These are phyloP conservation scores for Phaeosphaeriaceae sp. DNA, from an alignment of 2,329 filamentous ascomycete species.

Conservation along the genomic window DNA sequence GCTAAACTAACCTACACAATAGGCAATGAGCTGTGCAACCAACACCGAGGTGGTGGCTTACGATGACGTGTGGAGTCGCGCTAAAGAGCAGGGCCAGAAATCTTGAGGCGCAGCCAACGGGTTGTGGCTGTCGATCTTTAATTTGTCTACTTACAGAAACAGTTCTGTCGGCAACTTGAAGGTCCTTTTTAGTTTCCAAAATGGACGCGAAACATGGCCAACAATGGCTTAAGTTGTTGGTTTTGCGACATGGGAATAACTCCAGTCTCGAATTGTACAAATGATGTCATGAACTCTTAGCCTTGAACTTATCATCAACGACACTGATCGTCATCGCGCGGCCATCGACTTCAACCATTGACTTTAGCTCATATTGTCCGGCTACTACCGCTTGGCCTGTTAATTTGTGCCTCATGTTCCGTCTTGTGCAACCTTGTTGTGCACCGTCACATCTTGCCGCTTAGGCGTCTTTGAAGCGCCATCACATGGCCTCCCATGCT, in stretches of 20 bases:
- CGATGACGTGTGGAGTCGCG: slow-evolving; percentile 25
- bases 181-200: not conserved
- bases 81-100: slow-evolving; percentile 10
- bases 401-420: slow-evolving; percentile 1
- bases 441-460: slow-evolving; percentile 2
- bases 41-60: slow-evolving; percentile 17
- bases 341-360: slow-evolving; percentile 9
- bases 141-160: not conserved
- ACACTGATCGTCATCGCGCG: slow-evolving; percentile 22
- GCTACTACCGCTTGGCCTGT: slow-evolving; percentile 9
- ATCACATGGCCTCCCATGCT: slow-evolving; percentile 2
- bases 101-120: slow-evolving; percentile 24
- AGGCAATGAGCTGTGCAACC: slow-evolving; percentile 4
- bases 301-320: slow-evolving; percentile 8
- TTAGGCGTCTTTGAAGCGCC: not conserved
- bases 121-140: slow-evolving; percentile 22
- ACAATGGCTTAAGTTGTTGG: slow-evolving; percentile 14
- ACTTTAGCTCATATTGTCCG: slow-evolving; percentile 12
- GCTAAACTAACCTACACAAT: no score
- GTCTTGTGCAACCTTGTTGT: slow-evolving; percentile 2
- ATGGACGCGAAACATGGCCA: slow-evolving; percentile 3
- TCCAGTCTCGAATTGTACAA: not conserved
- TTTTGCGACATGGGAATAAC: slow-evolving; percentile 9
- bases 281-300: slow-evolving; percentile 24
- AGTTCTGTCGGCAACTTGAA: not conserved